A percentile compares a stretch with the other conserved stretches of the same genome.
phyloP scores from a whole-genome alignment of 208 protist genomes.

The Trichomonas vaginalis region DNA sequence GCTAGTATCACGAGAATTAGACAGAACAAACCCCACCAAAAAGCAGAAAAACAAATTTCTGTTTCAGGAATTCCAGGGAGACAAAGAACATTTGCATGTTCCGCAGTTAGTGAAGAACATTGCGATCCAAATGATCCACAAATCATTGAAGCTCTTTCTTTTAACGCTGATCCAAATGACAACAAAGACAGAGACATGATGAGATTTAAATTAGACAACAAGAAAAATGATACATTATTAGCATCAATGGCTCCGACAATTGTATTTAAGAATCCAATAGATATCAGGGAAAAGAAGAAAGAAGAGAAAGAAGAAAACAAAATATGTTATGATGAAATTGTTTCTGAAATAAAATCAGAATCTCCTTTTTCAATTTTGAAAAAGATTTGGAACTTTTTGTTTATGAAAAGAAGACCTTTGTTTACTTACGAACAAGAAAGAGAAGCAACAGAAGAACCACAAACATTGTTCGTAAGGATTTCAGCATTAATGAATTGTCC shows the following conservation, averaged over 20 bases:
- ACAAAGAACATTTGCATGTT: not conserved
- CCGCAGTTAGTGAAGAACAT: not conserved
- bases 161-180: not conserved
- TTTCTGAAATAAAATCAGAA: not conserved
- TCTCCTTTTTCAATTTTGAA: not conserved
- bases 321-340: not conserved
- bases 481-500: not conserved
- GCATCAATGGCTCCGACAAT: not conserved
- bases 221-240: not conserved
- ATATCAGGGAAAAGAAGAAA: not conserved
- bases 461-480: not conserved
- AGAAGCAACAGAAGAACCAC: not conserved
- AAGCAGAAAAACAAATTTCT: not conserved
- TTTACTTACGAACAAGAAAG: not conserved
- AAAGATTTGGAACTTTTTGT: not conserved
- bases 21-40: not conserved
- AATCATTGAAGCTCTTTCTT: not conserved
- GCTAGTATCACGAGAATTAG: not conserved
- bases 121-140: not conserved
- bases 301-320: not conserved
- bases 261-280: not conserved
- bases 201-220: not conserved
- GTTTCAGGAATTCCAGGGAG: not conserved
- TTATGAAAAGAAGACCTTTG: not conserved
- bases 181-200: not conserved